These are phyloP conservation scores for Patellaria atrata DNA, from an alignment of 495 filamentous ascomycete species.

Conservation along the genomic window DNA sequence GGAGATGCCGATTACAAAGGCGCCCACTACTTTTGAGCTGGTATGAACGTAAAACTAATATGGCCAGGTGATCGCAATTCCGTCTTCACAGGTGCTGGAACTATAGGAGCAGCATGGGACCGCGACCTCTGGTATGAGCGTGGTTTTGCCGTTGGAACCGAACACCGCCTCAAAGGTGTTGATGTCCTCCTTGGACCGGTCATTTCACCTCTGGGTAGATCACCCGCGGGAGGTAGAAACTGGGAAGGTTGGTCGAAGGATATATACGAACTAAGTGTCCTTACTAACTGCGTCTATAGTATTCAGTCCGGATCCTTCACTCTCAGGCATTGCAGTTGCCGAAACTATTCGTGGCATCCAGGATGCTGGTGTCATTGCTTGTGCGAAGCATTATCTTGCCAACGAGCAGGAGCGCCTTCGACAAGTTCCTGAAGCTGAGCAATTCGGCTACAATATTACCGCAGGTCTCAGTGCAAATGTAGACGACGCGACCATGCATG, in stretches of 20 bases:
- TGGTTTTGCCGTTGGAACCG: background rate
- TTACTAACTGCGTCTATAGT: no score
- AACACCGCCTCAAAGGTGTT: background rate
- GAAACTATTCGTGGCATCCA: background rate
- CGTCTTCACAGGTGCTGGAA: background rate
- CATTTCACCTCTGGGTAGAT: background rate
- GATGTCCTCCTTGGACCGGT: background rate
- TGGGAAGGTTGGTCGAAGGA: constrained; percentile 1
- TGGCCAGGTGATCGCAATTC: background rate
- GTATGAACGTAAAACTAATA: no score
- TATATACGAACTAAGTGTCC: no score
- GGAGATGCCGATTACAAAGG: no score
- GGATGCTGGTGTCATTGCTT: background rate
- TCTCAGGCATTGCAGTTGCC: background rate
- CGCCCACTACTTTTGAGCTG: no score
- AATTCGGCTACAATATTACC: no score
- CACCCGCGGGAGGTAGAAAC: constrained; percentile 2
- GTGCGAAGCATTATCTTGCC: background rate
- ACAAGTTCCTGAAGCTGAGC: no score
- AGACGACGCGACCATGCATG: constrained; percentile 90
- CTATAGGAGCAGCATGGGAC: background rate
- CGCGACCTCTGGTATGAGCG: background rate
- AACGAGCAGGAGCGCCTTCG: constrained; percentile 4
- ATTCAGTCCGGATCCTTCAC: background rate
- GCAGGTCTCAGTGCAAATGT: constrained; percentile 81